These are phyloP conservation scores for Sclerotinia sclerotiorum DNA, from an alignment of 2,329 filamentous ascomycete genomes.

Conservation along the genomic window DNA sequence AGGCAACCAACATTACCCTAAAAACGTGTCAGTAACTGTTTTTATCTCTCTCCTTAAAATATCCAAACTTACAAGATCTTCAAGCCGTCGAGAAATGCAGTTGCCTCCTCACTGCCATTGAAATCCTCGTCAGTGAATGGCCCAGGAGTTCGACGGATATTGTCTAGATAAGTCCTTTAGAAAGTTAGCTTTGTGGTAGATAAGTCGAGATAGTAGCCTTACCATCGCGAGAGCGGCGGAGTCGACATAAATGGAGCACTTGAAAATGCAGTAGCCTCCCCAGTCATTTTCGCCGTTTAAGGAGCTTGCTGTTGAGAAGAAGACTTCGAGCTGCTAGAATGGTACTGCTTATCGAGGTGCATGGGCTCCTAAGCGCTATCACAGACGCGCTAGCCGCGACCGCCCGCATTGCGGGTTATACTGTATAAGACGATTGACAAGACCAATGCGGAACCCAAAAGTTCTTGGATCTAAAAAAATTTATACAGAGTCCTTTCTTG, in stretches of 20 bases:
- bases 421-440: background rate
- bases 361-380: constrained; percentile 25
- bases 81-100: constrained; percentile 61
- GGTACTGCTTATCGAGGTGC: constrained; percentile 29
- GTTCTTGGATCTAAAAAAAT: constrained; percentile 6
- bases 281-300: background rate
- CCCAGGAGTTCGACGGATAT: constrained; percentile 71
- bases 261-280: background rate
- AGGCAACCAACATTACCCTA: constrained; percentile 40
- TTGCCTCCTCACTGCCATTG: constrained; percentile 50
- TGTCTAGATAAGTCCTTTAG: constrained; percentile 80
- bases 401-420: background rate
- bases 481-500: background rate
- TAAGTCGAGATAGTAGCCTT: background rate
- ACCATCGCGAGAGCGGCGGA: constrained; percentile 32
- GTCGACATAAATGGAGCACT: background rate
- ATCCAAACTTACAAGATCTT: constrained; percentile 64
- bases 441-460: background rate
- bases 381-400: constrained; percentile 19
- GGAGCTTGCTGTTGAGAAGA: background rate
- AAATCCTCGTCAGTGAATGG: constrained; percentile 72
- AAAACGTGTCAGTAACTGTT: constrained; percentile 31
- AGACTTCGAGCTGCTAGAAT: constrained; percentile 4
- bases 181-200: background rate
- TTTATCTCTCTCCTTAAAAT: background rate